These are phyloP conservation scores for Epichloe amarillans DNA, from an alignment of 2,329 filamentous ascomycete genomes.

Conservation along the genomic window DNA sequence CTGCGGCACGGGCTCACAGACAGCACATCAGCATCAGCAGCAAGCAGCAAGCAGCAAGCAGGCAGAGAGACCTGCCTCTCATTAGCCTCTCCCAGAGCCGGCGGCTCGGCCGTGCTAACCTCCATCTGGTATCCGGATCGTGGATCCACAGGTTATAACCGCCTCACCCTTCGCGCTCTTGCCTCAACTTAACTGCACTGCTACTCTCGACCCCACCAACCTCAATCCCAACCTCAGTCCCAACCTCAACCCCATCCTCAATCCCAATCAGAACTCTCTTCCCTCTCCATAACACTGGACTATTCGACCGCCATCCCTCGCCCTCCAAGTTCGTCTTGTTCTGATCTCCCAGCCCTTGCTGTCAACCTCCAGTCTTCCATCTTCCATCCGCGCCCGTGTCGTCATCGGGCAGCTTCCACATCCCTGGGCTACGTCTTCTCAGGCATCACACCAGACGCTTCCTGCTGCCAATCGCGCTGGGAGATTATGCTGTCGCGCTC, in stretches of 20 bases:
- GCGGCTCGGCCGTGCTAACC: not conserved
- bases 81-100: no score
- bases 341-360: not conserved
- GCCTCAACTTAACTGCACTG: not conserved
- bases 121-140: not conserved
- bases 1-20: not conserved
- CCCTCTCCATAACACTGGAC: not conserved
- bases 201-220: not conserved
- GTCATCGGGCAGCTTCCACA: not conserved
- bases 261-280: not conserved
- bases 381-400: not conserved
- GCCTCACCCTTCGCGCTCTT: not conserved
- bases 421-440: not conserved
- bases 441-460: not conserved
- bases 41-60: no score
- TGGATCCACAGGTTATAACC: not conserved
- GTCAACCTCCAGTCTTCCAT: not conserved
- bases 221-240: not conserved
- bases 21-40: no score
- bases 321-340: not conserved
- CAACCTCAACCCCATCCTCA: not conserved
- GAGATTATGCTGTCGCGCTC: constrained; percentile 2
- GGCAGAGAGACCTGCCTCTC: not conserved
- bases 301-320: not conserved
- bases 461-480: not conserved